Evolutionary conservation across 441 rosid genomes (phyloP), one percentile per base, ranked within the genome.

Genomic region (Gossypium schwendimanii): DNA sequence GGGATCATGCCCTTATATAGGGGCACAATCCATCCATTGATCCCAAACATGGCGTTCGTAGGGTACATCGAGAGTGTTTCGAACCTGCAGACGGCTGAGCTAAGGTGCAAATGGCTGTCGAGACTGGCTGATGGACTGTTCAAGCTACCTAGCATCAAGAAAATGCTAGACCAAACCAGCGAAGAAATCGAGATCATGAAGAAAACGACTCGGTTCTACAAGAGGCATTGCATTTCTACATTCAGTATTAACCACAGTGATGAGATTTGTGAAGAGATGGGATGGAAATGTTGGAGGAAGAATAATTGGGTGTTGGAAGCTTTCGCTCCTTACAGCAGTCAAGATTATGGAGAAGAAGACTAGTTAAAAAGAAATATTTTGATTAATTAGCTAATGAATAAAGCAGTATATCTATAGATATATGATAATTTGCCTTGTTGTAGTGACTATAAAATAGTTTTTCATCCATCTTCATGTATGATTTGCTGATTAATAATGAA

Each of bases 1-100:
- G 88, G 88, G 2, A 68, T 83, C n/a, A 78, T 84, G 85, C 89
- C 92, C 17, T 69, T 88, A 11, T 88, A 88, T 68, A 86, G 92
- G 75, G 89, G 86, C 3, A 84, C 87, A 2, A 81, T 87, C 55
- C 85, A 85, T 70, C 92, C 92, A 3, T 26, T 85, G 82, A 84
- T 88, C 3, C 92, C 90, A 0, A 86, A 85, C 79, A 81, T 86
- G 87, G 90, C 84, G 6, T 86, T 86, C 58, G 81, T 88, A 71
- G 92, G 90, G 26, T 86, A 83, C 63, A 65, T 86, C 1, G 90
- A 88, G 76, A 88, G 88, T 47, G 81, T 81, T 1, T 82, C 89
- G 0, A 82, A 84, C 70, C 70, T 86, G 33, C 86, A 83, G 39
- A 77, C 87, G 2, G 81, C 89, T 2, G 92, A 88, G 81, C 11